Percentiles rank a stretch among this genome's conserved stretches.
Evolutionary conservation across 1,139 yeast species (phyloP).

Genomic region (Protomyces lactucae-debilis): DNA sequence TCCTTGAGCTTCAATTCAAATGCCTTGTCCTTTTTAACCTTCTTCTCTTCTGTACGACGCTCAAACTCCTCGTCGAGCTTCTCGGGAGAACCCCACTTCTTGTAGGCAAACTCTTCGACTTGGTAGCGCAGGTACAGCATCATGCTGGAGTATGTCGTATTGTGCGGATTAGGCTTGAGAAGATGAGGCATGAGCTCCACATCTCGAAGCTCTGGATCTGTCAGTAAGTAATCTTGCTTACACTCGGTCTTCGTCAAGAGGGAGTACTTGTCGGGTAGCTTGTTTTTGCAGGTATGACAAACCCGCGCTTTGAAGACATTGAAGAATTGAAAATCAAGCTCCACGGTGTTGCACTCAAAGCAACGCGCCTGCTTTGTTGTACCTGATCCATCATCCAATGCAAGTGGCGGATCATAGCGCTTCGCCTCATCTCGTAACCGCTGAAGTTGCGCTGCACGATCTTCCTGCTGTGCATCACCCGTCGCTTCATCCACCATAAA

Average conservation of each 20-base stretch:
- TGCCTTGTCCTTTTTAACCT: slow-evolving; percentile 70
- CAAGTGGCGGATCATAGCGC: slow-evolving; percentile 48
- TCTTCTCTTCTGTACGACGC: slow-evolving; percentile 64
- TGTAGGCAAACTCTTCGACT: slow-evolving; percentile 84
- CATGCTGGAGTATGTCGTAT: slow-evolving; percentile 82
- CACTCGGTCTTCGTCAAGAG: slow-evolving; percentile 92
- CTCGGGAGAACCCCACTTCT: slow-evolving; percentile 92
- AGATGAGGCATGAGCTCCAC: slow-evolving; percentile 60
- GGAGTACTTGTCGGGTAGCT: slow-evolving; percentile 79
- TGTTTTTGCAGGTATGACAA: slow-evolving; percentile 70
- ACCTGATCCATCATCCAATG: slow-evolving; percentile 63
- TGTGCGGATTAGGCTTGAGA: slow-evolving; percentile 93
- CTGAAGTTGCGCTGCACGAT: slow-evolving; percentile 1
- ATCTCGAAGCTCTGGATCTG: slow-evolving; percentile 66
- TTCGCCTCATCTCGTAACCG: slow-evolving; percentile 39
- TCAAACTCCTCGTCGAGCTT: slow-evolving; percentile 91
- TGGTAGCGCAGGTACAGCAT: slow-evolving; percentile 83
- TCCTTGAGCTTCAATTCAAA: slow-evolving; percentile 70
- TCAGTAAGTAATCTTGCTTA: slow-evolving; percentile 69
- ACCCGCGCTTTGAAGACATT: slow-evolving; percentile 68
- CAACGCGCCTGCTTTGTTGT: slow-evolving; percentile 67
- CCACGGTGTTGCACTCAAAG: slow-evolving; percentile 45
- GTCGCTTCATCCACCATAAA: slow-evolving; percentile 52
- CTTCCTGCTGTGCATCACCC: slow-evolving; percentile 2
- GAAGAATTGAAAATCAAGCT: slow-evolving; percentile 67